These are phyloP conservation scores for Cordyceps javanica DNA, from an alignment of 2,329 filamentous ascomycete genomes.

Conservation along the genomic window DNA sequence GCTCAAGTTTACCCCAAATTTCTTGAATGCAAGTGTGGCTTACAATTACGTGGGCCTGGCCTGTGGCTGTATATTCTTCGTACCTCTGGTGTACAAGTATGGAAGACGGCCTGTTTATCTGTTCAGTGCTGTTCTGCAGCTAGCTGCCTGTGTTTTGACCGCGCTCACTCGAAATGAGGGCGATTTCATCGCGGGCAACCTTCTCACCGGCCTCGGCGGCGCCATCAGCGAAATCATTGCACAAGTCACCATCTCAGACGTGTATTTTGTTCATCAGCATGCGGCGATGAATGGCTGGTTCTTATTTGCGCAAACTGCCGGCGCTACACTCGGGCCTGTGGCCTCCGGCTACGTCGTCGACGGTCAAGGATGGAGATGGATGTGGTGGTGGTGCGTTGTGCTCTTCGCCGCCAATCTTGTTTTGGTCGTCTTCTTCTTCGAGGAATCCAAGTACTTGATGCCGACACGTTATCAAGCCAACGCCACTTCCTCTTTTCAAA, in stretches of 20 bases:
- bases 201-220: constrained; percentile 28
- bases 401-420: neutral
- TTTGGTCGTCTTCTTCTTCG: neutral
- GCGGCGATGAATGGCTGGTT: constrained; percentile 25
- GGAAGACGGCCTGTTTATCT: constrained; percentile 28
- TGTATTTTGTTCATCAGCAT: constrained; percentile 26
- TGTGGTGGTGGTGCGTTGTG: constrained; percentile 19
- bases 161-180: constrained; percentile 14
- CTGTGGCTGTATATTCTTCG: constrained; percentile 28
- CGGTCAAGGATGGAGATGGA: constrained; percentile 24
- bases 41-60: constrained; percentile 26
- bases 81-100: constrained; percentile 29
- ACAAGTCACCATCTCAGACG: constrained; percentile 30
- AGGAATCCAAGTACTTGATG: neutral
- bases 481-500: neutral
- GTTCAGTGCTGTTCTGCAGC: constrained; percentile 15
- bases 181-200: constrained; percentile 16
- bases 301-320: constrained; percentile 22
- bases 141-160: constrained; percentile 16
- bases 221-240: constrained; percentile 32
- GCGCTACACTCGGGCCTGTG: constrained; percentile 20
- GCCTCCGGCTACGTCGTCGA: constrained; percentile 18
- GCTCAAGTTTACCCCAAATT: constrained; percentile 20
- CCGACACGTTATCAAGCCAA: neutral
- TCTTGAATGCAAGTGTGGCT: constrained; percentile 23